Conservation (phyloP, 2,329 filamentous ascomycete genomes). For the Decorospora gaudefroyi region DNA sequence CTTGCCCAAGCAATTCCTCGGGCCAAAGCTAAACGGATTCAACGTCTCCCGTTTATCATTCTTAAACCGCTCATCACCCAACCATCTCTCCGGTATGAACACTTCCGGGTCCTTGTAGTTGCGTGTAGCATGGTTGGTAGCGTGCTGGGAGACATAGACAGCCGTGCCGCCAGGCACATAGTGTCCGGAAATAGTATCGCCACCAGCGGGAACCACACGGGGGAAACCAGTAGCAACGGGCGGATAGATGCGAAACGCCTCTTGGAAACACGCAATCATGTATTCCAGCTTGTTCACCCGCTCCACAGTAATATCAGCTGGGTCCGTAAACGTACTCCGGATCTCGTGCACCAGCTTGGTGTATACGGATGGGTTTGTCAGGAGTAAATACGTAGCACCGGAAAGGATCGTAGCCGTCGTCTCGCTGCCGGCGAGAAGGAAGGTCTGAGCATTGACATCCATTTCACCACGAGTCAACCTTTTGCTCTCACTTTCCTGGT, state of each 20-base stretch:
- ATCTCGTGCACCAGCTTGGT: constrained; percentile 31
- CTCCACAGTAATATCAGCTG: constrained; percentile 33
- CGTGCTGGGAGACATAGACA: constrained; percentile 39
- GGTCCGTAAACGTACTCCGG: constrained; percentile 25
- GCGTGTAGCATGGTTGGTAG: constrained; percentile 36
- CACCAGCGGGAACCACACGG: constrained; percentile 30
- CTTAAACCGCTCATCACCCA: constrained; percentile 41
- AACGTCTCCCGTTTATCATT: constrained; percentile 41
- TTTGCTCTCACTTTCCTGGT: constrained; percentile 21
- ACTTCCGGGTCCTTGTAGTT: constrained; percentile 35
- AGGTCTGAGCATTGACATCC: constrained; percentile 37
- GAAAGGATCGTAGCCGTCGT: constrained; percentile 54
- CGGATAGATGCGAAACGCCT: constrained; percentile 36
- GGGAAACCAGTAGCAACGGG: constrained; percentile 40
- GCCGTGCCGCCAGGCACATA: constrained; percentile 34
- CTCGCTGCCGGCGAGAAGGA: constrained; percentile 52
- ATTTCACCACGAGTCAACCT: constrained; percentile 41
- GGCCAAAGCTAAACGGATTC: constrained; percentile 37
- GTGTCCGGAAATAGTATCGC: constrained; percentile 32
- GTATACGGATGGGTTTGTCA: constrained; percentile 28
- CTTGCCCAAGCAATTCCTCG: constrained; percentile 38
- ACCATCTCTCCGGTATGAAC: constrained; percentile 46
- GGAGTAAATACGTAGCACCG: constrained; percentile 51
- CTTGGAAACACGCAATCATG: constrained; percentile 35
- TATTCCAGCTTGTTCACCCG: constrained; percentile 34